A percentile compares a stretch with the other conserved stretches of the same genome.
Evolutionary conservation across 805 yeast species (phyloP).

Genomic region (Saccharomycopsis sp.): DNA sequence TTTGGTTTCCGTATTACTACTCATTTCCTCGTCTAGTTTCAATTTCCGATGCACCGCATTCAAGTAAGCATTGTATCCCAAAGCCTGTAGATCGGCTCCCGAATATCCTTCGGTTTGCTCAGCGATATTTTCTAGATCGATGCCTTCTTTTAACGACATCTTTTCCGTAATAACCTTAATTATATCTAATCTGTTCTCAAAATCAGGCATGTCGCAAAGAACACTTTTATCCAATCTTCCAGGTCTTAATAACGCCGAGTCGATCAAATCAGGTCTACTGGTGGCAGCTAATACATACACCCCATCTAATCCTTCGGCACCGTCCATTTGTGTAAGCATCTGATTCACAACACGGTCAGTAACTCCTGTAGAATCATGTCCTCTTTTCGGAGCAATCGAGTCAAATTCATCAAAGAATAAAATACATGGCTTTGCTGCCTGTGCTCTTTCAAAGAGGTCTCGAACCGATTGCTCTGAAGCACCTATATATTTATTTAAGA

Average conservation of each 20-base stretch:
- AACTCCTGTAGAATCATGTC: slow-evolving; percentile 96
- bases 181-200: slow-evolving; percentile 67
- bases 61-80: slow-evolving; percentile 85
- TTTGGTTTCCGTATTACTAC: slow-evolving; percentile 21
- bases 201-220: slow-evolving; percentile 79
- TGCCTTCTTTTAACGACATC: slow-evolving; percentile 48
- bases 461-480: slow-evolving; percentile 94
- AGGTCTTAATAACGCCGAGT: slow-evolving; percentile 89
- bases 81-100: slow-evolving; percentile 93
- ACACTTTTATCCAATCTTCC: slow-evolving; percentile 93
- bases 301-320: slow-evolving; percentile 96
- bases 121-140: slow-evolving; percentile 52
- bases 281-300: slow-evolving; percentile 97
- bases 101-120: slow-evolving; percentile 66
- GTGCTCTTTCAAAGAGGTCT: slow-evolving; percentile 89
- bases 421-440: slow-evolving; percentile 89
- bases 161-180: slow-evolving; percentile 50
- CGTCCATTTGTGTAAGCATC: slow-evolving; percentile 96
- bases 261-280: slow-evolving; percentile 90
- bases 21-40: slow-evolving; percentile 32
- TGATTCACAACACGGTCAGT: slow-evolving; percentile 97
- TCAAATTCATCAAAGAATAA: slow-evolving; percentile 94
- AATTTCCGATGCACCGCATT: slow-evolving; percentile 74
- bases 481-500: slow-evolving; percentile 90
- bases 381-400: slow-evolving; percentile 95